phyloP scores from a whole-genome alignment of 192 early-diverging fungal genomes.

The Radiomyces spectabilis region DNA sequence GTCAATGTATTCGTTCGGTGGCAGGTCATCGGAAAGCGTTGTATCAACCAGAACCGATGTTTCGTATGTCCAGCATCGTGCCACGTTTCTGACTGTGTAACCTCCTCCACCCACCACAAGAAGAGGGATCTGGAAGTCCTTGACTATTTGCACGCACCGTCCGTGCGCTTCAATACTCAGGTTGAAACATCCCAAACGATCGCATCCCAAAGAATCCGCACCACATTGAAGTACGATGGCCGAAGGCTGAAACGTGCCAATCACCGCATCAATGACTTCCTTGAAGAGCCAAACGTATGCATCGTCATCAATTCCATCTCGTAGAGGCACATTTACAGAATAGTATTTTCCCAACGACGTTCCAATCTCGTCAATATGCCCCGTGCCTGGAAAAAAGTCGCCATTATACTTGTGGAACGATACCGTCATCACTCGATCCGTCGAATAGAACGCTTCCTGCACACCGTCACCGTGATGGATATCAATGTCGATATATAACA shows the following conservation, averaged over 20 bases:
- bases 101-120: slow-evolving; percentile 86
- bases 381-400: slow-evolving; percentile 92
- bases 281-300: slow-evolving; percentile 77
- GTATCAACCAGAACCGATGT: slow-evolving; percentile 77
- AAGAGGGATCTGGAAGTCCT: slow-evolving; percentile 69
- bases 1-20: slow-evolving; percentile 63
- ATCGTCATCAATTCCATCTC: slow-evolving; percentile 81
- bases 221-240: slow-evolving; percentile 94
- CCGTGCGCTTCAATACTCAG: slow-evolving; percentile 64
- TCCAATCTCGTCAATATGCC: slow-evolving; percentile 74
- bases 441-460: slow-evolving; percentile 90
- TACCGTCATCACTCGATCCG: slow-evolving; percentile 91
- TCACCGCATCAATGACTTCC: slow-evolving; percentile 60
- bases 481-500: slow-evolving; percentile 96
- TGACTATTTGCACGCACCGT: slow-evolving; percentile 72
- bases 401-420: slow-evolving; percentile 92
- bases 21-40: slow-evolving; percentile 68
- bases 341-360: slow-evolving; percentile 69
- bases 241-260: slow-evolving; percentile 67
- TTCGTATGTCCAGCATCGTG: slow-evolving; percentile 91
- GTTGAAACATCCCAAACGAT: slow-evolving; percentile 47
- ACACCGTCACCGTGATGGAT: slow-evolving; percentile 98
- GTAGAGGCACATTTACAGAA: slow-evolving; percentile 86
- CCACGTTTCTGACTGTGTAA: slow-evolving; percentile 86
- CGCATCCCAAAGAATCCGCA: slow-evolving; percentile 47